Conservation (phyloP, 805 yeast species). For the Kazachstania africana region DNA sequence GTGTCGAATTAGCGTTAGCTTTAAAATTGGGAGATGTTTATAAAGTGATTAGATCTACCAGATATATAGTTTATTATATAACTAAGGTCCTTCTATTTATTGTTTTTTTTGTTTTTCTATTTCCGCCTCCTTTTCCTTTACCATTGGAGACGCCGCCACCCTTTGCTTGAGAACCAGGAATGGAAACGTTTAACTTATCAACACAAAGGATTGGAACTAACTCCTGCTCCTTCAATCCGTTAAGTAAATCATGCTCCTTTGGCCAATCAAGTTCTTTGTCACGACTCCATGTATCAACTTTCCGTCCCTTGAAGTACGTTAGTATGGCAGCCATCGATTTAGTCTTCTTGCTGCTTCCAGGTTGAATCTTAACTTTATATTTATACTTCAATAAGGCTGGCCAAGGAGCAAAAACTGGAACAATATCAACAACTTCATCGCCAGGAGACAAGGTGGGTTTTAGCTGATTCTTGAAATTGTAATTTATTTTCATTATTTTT, state of each 20-base stretch:
- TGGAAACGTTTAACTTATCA: conserved; percentile 52
- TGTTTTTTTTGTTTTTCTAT: no score
- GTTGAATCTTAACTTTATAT: conserved; percentile 74
- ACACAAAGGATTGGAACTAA: conserved; percentile 57
- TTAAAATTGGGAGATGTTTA: no score
- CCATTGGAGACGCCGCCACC: conserved; percentile 12
- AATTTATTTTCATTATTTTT: conserved; percentile 34
- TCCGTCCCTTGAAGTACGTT: conserved; percentile 41
- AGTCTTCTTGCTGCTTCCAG: conserved; percentile 74
- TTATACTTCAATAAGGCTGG: conserved; percentile 57
- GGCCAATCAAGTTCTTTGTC: conserved; percentile 59
- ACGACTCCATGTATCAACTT: conserved; percentile 32
- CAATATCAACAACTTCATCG: conserved; percentile 49
- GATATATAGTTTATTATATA: no score
- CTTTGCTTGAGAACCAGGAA: conserved; percentile 35
- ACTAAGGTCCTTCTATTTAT: no score
- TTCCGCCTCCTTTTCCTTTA: no score
- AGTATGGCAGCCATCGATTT: conserved; percentile 67
- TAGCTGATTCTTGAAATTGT: conserved; percentile 30
- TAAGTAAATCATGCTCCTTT: conserved; percentile 46
- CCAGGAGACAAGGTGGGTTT: conserved; percentile 22
- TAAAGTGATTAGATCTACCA: no score
- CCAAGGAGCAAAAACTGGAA: conserved; percentile 95
- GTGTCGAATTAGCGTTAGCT: no score
- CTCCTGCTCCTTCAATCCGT: conserved; percentile 50